Evolutionary conservation across 768 basidiomycete species (phyloP).

Genomic region (Termitomyces sp.): DNA sequence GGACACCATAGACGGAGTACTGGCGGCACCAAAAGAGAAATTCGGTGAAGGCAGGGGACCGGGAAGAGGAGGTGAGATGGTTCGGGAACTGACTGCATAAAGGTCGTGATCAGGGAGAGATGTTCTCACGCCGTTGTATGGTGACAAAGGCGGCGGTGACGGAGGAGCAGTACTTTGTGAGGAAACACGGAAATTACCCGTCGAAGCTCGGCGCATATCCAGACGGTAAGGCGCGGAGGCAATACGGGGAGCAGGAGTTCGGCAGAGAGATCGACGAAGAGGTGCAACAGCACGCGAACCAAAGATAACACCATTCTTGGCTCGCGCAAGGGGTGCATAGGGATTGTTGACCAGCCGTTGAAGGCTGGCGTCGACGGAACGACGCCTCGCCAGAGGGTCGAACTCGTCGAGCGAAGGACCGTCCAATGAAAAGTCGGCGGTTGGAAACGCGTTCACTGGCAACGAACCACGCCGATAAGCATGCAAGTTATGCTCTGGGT

Average conservation of each 20-base stretch:
- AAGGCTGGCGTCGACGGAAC: constrained; percentile 45
- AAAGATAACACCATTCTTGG: constrained; percentile 45
- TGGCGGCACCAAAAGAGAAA: constrained; percentile 63
- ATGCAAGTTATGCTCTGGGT: constrained; percentile 19
- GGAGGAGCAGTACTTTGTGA: constrained; percentile 31
- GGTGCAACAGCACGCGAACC: constrained; percentile 34
- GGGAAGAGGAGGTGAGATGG: constrained; percentile 39
- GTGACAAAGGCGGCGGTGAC: constrained; percentile 41
- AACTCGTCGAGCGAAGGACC: constrained; percentile 36
- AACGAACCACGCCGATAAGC: constrained; percentile 52
- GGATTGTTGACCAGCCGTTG: constrained; percentile 48
- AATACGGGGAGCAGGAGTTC: constrained; percentile 22
- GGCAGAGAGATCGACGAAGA: constrained; percentile 26
- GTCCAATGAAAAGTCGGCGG: constrained; percentile 24
- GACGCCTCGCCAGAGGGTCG: constrained; percentile 39
- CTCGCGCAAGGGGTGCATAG: constrained; percentile 45
- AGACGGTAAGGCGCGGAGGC: constrained; percentile 32
- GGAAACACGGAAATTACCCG: constrained; percentile 35
- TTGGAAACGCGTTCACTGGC: constrained; percentile 40
- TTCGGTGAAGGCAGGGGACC: constrained; percentile 60
- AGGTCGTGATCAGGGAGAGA: constrained; percentile 49
- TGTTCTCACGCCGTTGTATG: constrained; percentile 38
- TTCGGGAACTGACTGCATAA: constrained; percentile 45
- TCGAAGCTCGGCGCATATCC: constrained; percentile 36
- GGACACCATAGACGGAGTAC: constrained; percentile 45